These are phyloP conservation scores for Penicillium turbatum DNA, from an alignment of 495 filamentous ascomycete genomes.

Conservation along the genomic window DNA sequence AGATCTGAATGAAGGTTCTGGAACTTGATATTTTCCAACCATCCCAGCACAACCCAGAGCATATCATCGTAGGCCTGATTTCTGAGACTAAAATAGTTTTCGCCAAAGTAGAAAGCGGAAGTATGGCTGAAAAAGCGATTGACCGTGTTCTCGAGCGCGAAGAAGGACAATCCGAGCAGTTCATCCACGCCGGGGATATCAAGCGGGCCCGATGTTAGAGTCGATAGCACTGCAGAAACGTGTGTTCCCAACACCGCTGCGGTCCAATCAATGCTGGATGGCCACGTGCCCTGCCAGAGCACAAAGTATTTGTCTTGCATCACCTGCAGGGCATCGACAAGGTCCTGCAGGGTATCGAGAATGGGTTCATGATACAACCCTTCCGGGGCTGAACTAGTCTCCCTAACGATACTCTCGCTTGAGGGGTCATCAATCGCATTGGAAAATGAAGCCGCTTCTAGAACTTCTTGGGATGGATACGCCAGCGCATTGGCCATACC, in stretches of 20 bases:
- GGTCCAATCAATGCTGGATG: conserved; percentile 89
- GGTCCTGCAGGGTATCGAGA: conserved; percentile 31
- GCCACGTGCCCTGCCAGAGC: conserved; percentile 77
- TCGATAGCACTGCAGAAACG: conserved; percentile 62
- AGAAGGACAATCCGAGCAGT: conserved; percentile 29
- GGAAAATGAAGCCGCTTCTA: background rate
- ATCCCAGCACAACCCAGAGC: conserved; percentile 92
- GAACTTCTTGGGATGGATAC: conserved; percentile 25
- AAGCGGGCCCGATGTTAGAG: conserved; percentile 49
- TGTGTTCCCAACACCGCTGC: conserved; percentile 82
- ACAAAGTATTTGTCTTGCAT: conserved; percentile 79
- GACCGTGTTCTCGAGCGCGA: conserved; percentile 64
- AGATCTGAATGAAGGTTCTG: conserved; percentile 66
- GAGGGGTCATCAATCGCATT: background rate
- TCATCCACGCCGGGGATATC: conserved; percentile 15
- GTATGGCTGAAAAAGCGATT: conserved; percentile 78
- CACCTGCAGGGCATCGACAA: conserved; percentile 60
- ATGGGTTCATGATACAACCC: conserved; percentile 12
- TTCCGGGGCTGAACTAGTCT: conserved; percentile 3
- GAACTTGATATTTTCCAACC: conserved; percentile 80
- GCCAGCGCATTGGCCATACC: conserved; percentile 29
- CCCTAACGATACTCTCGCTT: conserved; percentile 11
- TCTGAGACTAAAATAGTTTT: conserved; percentile 71
- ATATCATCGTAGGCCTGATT: conserved; percentile 92
- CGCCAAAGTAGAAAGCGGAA: conserved; percentile 77